Percentiles rank a stretch among this genome's conserved stretches.
These are phyloP conservation scores for Curvularia sp. DNA, from an alignment of 2,329 filamentous ascomycete genomes.

Conservation along the genomic window DNA sequence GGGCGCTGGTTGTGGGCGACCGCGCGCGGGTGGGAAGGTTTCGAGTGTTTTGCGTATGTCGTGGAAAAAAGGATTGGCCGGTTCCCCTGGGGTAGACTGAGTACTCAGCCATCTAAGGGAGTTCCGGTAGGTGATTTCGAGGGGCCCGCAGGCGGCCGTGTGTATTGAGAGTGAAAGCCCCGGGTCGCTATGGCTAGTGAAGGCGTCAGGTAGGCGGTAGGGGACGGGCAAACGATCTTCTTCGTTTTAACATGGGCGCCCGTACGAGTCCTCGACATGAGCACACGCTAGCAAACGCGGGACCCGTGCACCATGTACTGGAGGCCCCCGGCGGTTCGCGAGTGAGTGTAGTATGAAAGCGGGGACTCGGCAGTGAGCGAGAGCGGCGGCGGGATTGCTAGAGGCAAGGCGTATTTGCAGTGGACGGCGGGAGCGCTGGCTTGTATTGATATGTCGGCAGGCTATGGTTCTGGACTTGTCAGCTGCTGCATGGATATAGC, in stretches of 20 bases:
- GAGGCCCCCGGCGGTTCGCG: constrained; percentile 17
- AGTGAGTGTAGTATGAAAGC: constrained; percentile 20
- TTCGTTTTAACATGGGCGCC: constrained; percentile 59
- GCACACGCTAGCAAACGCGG: constrained; percentile 39
- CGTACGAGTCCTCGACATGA: constrained; percentile 43
- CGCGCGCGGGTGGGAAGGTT: constrained; percentile 56
- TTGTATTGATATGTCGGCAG: constrained; percentile 31
- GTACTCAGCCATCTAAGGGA: constrained; percentile 70
- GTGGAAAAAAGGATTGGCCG: constrained; percentile 65
- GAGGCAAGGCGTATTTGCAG: constrained; percentile 13
- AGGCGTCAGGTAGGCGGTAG: constrained; percentile 52
- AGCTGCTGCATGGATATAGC: constrained; percentile 24
- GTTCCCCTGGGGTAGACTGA: constrained; percentile 68
- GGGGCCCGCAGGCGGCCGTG: constrained; percentile 41
- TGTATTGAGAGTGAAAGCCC: constrained; percentile 35
- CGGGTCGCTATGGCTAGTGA: constrained; percentile 30
- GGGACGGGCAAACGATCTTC: constrained; percentile 55
- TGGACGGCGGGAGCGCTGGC: constrained; percentile 11
- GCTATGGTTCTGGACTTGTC: constrained; percentile 25
- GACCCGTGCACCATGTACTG: constrained; percentile 39
- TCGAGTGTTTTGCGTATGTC: constrained; percentile 58
- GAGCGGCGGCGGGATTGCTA: constrained; percentile 12
- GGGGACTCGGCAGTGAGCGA: constrained; percentile 27
- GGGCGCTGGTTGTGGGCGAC: constrained; percentile 54
- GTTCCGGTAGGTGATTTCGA: constrained; percentile 31